Evolutionary conservation across 305 asterid genomes (phyloP).

Genomic region (Plantago coronopus): DNA sequence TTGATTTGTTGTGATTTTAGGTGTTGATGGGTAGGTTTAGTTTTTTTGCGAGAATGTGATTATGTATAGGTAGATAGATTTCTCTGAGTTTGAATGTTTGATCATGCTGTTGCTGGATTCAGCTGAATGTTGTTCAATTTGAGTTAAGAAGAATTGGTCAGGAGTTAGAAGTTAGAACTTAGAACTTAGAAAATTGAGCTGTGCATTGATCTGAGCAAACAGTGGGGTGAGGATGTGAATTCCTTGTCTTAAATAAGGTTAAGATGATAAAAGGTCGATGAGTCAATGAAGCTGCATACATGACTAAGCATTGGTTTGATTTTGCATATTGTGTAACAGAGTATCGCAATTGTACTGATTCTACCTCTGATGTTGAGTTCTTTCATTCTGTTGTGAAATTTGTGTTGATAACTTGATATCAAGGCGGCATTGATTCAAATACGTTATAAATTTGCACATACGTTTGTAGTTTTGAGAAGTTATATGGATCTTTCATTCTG

Average conservation of each 20-base stretch:
- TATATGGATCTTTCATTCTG: not conserved
- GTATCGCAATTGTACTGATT: not conserved
- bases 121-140: not conserved
- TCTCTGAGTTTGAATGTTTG: too few species aligned
- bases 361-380: not conserved
- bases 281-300: not conserved
- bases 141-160: too few species aligned
- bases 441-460: not conserved
- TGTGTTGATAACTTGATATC: not conserved
- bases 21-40: too few species aligned
- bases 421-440: not conserved
- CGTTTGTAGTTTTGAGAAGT: not conserved
- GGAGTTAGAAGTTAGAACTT: not conserved
- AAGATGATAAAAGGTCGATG: not conserved
- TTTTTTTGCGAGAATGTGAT: too few species aligned
- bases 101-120: not conserved
- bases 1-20: too few species aligned
- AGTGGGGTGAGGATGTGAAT: not conserved
- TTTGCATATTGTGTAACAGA: not conserved
- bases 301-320: not conserved
- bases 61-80: too few species aligned
- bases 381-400: not conserved
- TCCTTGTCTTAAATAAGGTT: not conserved
- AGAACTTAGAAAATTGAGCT: not conserved
- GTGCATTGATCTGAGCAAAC: not conserved